A percentile compares a stretch with the other conserved stretches of the same genome.
These are phyloP conservation scores for Otatea glauca DNA, from an alignment of 176 grass and related monocot species.

Conservation along the genomic window DNA sequence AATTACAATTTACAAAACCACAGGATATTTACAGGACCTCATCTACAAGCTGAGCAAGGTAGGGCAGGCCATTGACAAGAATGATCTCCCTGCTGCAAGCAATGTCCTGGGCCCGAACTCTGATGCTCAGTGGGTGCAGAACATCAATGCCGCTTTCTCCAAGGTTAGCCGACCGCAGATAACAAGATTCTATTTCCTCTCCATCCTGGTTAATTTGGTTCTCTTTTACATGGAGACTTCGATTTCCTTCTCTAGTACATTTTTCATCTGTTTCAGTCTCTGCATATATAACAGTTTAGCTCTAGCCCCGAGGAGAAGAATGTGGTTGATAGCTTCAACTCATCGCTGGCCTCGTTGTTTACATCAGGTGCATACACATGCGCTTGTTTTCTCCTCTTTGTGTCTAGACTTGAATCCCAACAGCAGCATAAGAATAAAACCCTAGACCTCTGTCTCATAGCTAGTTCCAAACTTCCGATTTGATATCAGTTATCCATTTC, in stretches of 20 bases:
- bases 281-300: conserved; percentile 60
- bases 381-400: not conserved
- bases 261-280: not conserved
- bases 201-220: not conserved
- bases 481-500: not conserved
- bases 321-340: conserved; percentile 71
- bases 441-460: not conserved
- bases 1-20: conserved; percentile 37
- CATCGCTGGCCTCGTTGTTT: conserved; percentile 77
- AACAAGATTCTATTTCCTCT: conserved; percentile 10
- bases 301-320: conserved; percentile 71
- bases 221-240: not conserved
- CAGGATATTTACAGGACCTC: conserved; percentile 90
- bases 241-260: not conserved
- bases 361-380: conserved; percentile 57
- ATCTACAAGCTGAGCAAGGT: conserved; percentile 97
- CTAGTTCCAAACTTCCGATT: not conserved
- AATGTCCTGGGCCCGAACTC: conserved; percentile 59
- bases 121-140: conserved; percentile 66
- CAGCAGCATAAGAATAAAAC: not conserved
- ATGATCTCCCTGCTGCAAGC: conserved; percentile 69
- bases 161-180: conserved; percentile 39
- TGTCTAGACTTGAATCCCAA: not conserved
- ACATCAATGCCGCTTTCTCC: conserved; percentile 82
- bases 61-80: conserved; percentile 88